Evolutionary conservation across 768 basidiomycete genomes (phyloP), one percentile per base, ranked within the genome.

Genomic region (Lenzites betulinus): DNA sequence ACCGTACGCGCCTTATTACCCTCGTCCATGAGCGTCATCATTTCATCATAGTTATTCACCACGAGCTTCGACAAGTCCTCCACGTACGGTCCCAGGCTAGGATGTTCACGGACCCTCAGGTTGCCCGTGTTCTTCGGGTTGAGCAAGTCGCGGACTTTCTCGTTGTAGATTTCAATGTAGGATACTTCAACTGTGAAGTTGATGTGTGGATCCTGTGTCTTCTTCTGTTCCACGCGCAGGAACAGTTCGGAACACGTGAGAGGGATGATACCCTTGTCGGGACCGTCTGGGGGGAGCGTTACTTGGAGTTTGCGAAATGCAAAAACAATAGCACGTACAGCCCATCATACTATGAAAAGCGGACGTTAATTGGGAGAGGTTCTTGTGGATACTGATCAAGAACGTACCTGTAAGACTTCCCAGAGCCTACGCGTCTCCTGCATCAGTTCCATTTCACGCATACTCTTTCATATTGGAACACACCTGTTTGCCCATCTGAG

Each of bases 21-120:
- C 74, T 99, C 96, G 78, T 99, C 96, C 96, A 98, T 98, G 71
- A 99, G 88, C 6, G 89, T 93, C 90, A 97, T 96, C 90, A 99
- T 97, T 73, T 97, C 96, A 30, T 91, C 85, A 71, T 95, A 98
- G 73, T 81, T 90, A 70, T 84, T 88, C 46, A 98, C 97, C 28
- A 89, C 89, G 55, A 98, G 85, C 75, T 93, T 93, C 69, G 93
- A 94, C 58, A 99, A 81, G 77, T 96, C 94, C 76, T 99, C 97
- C 52, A 99, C 97, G 73, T 99, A 99, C n/a, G 97, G 96, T 6
- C 95, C 95, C 52, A 93, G 76, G 73, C 86, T 93, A 15, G 97
- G 97, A 71, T 98, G 97, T 76, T 99, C 97, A 67, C 97, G 89
- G 59, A 99, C 97, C 71, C 94, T 87, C 54, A 99, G 83, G 72